Percentiles rank a stretch among this genome's conserved stretches.
phyloP scores from a whole-genome alignment of 257 asterid species.

The Solanum clarkiae region DNA sequence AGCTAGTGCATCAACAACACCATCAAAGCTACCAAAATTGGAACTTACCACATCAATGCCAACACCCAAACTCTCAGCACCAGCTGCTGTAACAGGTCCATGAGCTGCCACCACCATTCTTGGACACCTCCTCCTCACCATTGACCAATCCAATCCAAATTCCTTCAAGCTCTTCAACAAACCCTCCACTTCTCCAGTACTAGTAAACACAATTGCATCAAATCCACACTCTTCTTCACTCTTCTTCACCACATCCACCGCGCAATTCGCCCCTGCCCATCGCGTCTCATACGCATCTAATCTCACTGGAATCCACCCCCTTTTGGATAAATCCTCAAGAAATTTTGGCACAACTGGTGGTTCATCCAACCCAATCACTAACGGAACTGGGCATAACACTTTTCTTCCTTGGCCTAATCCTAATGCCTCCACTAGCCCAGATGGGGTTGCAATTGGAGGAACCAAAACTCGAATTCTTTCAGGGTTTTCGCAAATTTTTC shows the following conservation, averaged over 20 bases:
- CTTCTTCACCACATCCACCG: slow-evolving; percentile 27
- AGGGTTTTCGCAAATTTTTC: slow-evolving; percentile 37
- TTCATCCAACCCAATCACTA: slow-evolving; percentile 52
- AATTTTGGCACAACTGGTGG: slow-evolving; percentile 74
- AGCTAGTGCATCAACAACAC: slow-evolving; percentile 54
- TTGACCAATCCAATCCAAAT: slow-evolving; percentile 55
- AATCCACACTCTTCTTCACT: slow-evolving; percentile 35
- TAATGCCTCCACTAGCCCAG: slow-evolving; percentile 41
- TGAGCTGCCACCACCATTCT: slow-evolving; percentile 69
- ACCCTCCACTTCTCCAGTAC: slow-evolving; percentile 86
- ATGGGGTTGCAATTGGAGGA: slow-evolving; percentile 64
- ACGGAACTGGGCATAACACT: slow-evolving; percentile 65
- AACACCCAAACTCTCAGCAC: slow-evolving; percentile 73
- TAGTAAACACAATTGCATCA: slow-evolving; percentile 75
- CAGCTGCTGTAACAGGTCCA: slow-evolving; percentile 84
- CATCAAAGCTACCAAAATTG: slow-evolving; percentile 56
- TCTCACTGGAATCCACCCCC: slow-evolving; percentile 50
- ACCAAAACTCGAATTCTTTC: slow-evolving; percentile 36
- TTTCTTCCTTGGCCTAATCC: slow-evolving; percentile 46
- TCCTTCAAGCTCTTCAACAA: slow-evolving; percentile 59
- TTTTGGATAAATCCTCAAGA: slow-evolving; percentile 28
- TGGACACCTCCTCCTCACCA: slow-evolving; percentile 60
- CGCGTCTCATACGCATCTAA: slow-evolving; percentile 61
- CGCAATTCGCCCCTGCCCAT: slow-evolving; percentile 39
- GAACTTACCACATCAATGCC: slow-evolving; percentile 64